Base-by-base conservation (phyloP, 345 rosid genomes). In the Jatropha curcas region DNA sequence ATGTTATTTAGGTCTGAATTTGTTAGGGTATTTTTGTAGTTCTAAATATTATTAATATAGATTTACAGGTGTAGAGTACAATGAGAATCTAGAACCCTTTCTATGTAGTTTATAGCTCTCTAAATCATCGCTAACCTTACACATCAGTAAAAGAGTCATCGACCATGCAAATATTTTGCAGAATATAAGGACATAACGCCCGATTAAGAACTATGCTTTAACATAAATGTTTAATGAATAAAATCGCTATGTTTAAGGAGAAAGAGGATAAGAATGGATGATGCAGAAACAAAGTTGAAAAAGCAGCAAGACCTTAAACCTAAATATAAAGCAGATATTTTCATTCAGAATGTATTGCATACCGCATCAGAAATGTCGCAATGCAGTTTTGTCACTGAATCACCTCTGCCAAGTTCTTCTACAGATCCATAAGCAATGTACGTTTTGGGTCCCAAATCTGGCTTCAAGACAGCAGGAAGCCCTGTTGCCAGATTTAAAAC, bases 361-460 rank as follows among this genome's bases (percentile, higher is more conserved):
- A 85, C 87, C 85, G 89, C 91, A 72, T 88, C 89, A 77, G 88
- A 84, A 46, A 85, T 79, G 75, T 87, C 88, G 53, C 88, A 81
- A 41, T 83, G 88, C 33, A 88, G 87, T 58, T 86, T 86, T 2
- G 88, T 86, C 69, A 83, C 88, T 16, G 89, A 88, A 80, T 86
- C 89, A 34, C 87, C 92, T 61, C 89, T 67, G 17, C 88, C 89
- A 72, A 86, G 92, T 78, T 86, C 88, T 70, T 76, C 65, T 6
- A 52, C 28, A 73, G 68, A 56, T 30, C 88, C 88, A 71, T 88
- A 86, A 7, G 87, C 92, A 30, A 88, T 88, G 74, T 86, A 88
- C 20, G 87, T 80, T 78, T 88, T 88, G 27, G 92, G 89, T 51
- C 92, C 92, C 87, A 88, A 65, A 58, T 88, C 92, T 20, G 92